A percentile compares a stretch with the other conserved stretches of the same genome.
phyloP scores from a whole-genome alignment of 768 basidiomycete species.

The Termitomyces titanicus region DNA sequence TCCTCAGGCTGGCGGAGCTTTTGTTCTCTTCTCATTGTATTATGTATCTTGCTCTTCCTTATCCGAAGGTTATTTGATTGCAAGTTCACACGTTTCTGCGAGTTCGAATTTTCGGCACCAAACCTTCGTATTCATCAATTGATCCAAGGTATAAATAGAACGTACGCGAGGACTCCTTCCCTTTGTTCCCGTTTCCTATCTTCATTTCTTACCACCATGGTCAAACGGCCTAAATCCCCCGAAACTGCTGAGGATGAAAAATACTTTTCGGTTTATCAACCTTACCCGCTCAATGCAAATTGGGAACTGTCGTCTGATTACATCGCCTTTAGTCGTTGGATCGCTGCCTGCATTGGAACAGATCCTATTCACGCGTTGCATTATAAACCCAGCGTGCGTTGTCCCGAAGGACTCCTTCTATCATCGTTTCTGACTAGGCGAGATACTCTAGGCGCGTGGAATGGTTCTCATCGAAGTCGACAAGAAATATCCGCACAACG shows the following conservation, averaged over 20 bases:
- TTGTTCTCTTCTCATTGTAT: no score
- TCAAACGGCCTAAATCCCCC: conserved; percentile 37
- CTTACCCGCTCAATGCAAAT: conserved; percentile 47
- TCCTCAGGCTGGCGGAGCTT: not conserved
- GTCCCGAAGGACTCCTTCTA: not conserved
- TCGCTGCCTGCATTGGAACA: conserved; percentile 39
- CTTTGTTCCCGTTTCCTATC: not conserved
- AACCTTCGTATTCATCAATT: not conserved
- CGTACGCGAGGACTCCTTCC: not conserved
- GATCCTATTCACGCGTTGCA: conserved; percentile 39
- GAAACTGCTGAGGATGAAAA: conserved; percentile 41
- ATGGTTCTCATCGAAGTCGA: conserved; percentile 50
- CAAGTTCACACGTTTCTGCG: not conserved
- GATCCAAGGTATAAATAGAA: conserved; percentile 10
- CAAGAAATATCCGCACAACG: conserved; percentile 29
- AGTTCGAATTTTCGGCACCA: not conserved
- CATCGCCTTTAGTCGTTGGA: conserved; percentile 41
- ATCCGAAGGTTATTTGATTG: not conserved
- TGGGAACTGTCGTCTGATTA: conserved; percentile 39
- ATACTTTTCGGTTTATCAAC: conserved; percentile 43
- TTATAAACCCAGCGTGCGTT: conserved; percentile 43
- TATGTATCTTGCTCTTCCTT: not conserved
- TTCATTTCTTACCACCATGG: conserved; percentile 23
- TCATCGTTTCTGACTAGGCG: conserved; percentile 2
- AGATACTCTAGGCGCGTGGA: conserved; percentile 31